phyloP scores from a whole-genome alignment of 2,329 filamentous ascomycete genomes.

The Curvularia verruculosa region DNA sequence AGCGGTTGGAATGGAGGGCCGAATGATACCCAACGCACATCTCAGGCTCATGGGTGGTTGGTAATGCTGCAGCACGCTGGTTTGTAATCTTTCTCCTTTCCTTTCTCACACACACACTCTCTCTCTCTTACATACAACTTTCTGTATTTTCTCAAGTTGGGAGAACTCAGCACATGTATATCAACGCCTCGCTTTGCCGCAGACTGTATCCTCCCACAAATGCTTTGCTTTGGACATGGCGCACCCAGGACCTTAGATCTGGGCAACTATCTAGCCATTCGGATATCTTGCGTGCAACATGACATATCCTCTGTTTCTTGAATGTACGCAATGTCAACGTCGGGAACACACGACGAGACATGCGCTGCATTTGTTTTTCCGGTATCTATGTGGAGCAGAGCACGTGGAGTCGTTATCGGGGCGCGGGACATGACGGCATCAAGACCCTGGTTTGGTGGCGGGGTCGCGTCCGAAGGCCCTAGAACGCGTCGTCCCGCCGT shows the following conservation, averaged over 20 bases:
- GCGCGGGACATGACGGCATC: constrained; percentile 26
- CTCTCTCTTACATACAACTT: background rate
- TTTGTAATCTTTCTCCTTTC: background rate
- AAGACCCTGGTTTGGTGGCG: constrained; percentile 20
- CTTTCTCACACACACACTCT: too few relatives aligned
- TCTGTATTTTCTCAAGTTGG: background rate
- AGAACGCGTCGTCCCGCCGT: constrained; percentile 20
- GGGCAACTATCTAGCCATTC: background rate
- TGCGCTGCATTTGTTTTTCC: background rate
- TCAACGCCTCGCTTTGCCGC: background rate
- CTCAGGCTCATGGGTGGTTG: constrained; percentile 49
- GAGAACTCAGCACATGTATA: background rate
- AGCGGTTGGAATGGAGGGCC: constrained; percentile 49
- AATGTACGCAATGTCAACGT: background rate
- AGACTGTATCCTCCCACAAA: constrained; percentile 28
- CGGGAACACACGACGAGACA: background rate
- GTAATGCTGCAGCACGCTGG: constrained; percentile 4
- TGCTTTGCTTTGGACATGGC: constrained; percentile 15
- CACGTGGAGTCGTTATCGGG: constrained; percentile 26
- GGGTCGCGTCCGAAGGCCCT: constrained; percentile 21
- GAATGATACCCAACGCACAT: constrained; percentile 49
- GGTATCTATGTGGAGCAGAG: constrained; percentile 3
- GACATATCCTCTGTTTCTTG: background rate
- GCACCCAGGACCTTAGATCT: background rate
- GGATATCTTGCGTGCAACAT: background rate